These are phyloP conservation scores for Starmerella gropengiesseri DNA, from an alignment of 805 yeast genomes.

Conservation along the genomic window DNA sequence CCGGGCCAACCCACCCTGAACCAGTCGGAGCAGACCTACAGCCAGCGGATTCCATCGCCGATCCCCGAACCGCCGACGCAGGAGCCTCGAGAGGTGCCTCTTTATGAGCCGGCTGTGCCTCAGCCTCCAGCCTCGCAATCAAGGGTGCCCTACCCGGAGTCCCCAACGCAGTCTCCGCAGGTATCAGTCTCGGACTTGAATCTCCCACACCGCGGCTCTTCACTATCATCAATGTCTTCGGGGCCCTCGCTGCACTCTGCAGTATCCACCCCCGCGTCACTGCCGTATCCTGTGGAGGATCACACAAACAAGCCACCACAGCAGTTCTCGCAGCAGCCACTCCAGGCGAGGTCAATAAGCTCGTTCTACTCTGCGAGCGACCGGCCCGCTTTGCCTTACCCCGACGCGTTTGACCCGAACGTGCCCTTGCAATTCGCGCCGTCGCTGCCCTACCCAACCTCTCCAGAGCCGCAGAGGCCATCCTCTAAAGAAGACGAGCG, in stretches of 20 bases:
- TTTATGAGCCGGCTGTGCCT: too few species aligned
- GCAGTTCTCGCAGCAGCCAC: not conserved
- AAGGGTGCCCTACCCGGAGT: conserved; percentile 15
- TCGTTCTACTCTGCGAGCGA: not conserved
- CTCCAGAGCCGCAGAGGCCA: conserved; percentile 1
- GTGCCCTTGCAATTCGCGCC: not conserved
- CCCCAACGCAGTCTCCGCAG: conserved; percentile 8
- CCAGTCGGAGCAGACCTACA: not conserved
- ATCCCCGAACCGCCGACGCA: conserved; percentile 2
- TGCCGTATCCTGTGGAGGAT: conserved; percentile 4
- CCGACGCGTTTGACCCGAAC: not conserved
- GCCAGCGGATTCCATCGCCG: not conserved
- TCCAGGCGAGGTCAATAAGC: too few species aligned
- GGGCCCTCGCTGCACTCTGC: conserved; percentile 1
- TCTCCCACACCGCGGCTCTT: not conserved
- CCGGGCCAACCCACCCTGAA: not conserved
- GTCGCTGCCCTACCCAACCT: conserved; percentile 5
- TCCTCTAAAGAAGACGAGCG: not conserved
- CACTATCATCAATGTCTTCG: not conserved
- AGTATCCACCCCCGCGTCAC: not conserved
- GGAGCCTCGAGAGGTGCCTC: too few species aligned
- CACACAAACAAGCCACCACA: not conserved
- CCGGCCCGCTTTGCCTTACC: not conserved
- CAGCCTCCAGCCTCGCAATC: too few species aligned
- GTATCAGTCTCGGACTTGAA: not conserved